Conservation (phyloP, 371 early-diverging fungal genomes). For the Dichotomocladium elegans region DNA sequence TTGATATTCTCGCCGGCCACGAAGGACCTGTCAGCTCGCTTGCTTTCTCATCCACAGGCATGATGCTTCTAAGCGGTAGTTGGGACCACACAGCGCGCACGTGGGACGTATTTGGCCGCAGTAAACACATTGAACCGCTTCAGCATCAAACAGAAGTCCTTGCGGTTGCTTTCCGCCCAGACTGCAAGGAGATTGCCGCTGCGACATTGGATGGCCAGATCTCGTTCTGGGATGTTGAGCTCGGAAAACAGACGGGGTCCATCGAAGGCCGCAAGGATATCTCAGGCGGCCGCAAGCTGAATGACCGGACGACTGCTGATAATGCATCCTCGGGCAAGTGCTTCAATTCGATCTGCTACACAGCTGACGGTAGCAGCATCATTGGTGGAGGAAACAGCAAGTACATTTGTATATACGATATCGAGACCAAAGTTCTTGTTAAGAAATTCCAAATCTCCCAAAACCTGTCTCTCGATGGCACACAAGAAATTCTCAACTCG, state of each 20-base stretch:
- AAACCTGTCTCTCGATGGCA: conserved; percentile 91
- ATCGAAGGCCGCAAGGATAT: conserved; percentile 95
- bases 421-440: conserved; percentile 68
- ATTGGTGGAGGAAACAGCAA: conserved; percentile 94
- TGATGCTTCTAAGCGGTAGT: conserved; percentile 78
- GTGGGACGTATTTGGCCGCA: conserved; percentile 94
- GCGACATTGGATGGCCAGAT: conserved; percentile 92
- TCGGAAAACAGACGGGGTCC: conserved; percentile 61
- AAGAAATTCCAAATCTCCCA: conserved; percentile 88
- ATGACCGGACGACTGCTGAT: conserved; percentile 70
- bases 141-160: conserved; percentile 85
- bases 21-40: conserved; percentile 86
- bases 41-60: conserved; percentile 80
- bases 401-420: conserved; percentile 94
- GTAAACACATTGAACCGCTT: conserved; percentile 74
- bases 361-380: conserved; percentile 87
- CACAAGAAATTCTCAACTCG: conserved; percentile 83
- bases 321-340: conserved; percentile 83
- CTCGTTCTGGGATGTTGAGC: conserved; percentile 84
- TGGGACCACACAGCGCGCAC: conserved; percentile 94
- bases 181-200: conserved; percentile 83
- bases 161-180: conserved; percentile 86
- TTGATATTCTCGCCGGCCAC: conserved; percentile 94
- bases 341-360: conserved; percentile 92
- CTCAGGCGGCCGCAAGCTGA: conserved; percentile 77